A percentile compares a stretch with the other conserved stretches of the same genome.
These are phyloP conservation scores for Botrytis byssoidea DNA, from an alignment of 2,329 filamentous ascomycete genomes.

Conservation along the genomic window DNA sequence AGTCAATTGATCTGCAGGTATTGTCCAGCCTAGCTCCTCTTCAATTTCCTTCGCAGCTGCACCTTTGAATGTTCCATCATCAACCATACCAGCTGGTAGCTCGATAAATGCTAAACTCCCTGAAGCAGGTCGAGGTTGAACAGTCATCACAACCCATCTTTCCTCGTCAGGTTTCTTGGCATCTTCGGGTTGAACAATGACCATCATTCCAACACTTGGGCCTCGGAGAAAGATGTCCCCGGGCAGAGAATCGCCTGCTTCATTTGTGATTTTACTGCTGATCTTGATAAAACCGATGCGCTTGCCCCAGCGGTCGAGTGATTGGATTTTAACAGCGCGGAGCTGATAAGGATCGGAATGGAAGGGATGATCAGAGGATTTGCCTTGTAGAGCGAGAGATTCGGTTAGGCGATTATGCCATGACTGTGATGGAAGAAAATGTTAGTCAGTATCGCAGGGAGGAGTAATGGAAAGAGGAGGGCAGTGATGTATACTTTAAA, in stretches of 20 bases:
- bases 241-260: conserved; percentile 50
- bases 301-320: conserved; percentile 52
- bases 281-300: conserved; percentile 59
- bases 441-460: neutral
- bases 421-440: neutral
- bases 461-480: neutral
- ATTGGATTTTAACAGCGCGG: conserved; percentile 51
- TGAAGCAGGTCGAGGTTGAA: conserved; percentile 57
- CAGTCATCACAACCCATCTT: conserved; percentile 57
- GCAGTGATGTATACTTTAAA: conserved; percentile 45
- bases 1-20: conserved; percentile 49
- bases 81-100: conserved; percentile 59
- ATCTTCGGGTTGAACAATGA: conserved; percentile 48
- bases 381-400: conserved; percentile 32
- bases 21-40: conserved; percentile 58
- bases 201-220: conserved; percentile 59
- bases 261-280: conserved; percentile 49
- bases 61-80: conserved; percentile 55
- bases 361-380: conserved; percentile 47
- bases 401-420: conserved; percentile 12
- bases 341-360: conserved; percentile 53
- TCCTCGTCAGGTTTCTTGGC: conserved; percentile 42
- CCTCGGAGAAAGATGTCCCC: conserved; percentile 58
- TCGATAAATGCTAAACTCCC: conserved; percentile 56
- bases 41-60: conserved; percentile 59